Evolutionary conservation across 225 moss, liverwort and hornwort genomes (phyloP), one percentile per base, ranked within the genome.

Genomic region (Antitrichia curtipendula): DNA sequence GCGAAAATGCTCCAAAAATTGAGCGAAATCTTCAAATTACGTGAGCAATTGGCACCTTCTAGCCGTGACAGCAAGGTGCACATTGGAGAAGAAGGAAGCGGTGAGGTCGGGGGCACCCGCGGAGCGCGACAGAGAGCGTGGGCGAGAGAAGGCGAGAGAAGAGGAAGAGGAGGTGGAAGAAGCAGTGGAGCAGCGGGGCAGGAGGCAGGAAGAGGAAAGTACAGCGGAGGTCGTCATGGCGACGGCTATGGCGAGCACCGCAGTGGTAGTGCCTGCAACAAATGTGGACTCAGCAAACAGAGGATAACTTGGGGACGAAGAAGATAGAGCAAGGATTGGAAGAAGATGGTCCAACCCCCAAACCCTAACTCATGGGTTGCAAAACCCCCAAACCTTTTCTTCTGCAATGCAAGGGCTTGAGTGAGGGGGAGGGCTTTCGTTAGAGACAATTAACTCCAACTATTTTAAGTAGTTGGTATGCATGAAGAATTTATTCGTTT

Each of bases 181-280:
- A 41, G 82, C 70, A 20, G 86, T 59, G 68, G 90, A 88, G 84
- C 80, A 85, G 83, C 89, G 90, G 60, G 89, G 87, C 57, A 85
- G 16, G 79, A 86, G 81, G 32, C 85, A 40, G 13, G 93, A 81
- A 2, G 90, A 88, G 45, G 88, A 86, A 28, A 90, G 41, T 5
- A 90, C 58, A 36, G 93, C 87, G 60, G 88, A 90, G 82, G 90
- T 82, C 75, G 93, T 87, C 93, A 93, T 93, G 80, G 87, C 91
- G 82, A 81, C 43, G 78, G 90, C 88, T 80, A 81, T 90, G 90
- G 87, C 88, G 91, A 82, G 68, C 78, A 81, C 85, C 84, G 68
- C 53, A 27, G 49, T 40, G 56, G 13, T 36, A 21, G 16, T 38
- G 38, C 32, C 34, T 38, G 69, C 84, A 54, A 49, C 86, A 54